phyloP scores from a whole-genome alignment of 108 stramenopile genomes.

The Hondaea fermentalgiana region DNA sequence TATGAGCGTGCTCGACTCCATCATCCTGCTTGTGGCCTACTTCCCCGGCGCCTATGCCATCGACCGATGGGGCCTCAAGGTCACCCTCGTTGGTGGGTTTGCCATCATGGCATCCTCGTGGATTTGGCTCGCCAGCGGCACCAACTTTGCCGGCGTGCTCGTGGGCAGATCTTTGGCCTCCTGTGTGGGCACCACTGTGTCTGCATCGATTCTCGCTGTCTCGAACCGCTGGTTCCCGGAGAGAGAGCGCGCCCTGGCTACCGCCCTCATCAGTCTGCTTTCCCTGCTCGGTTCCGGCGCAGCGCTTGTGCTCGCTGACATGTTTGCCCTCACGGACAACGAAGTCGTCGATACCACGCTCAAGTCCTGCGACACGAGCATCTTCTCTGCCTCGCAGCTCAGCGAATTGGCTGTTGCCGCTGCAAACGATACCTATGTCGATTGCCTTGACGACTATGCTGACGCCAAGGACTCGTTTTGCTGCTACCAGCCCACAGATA shows the following conservation, averaged over 20 bases:
- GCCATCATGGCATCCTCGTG: not conserved
- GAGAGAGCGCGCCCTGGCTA: not conserved
- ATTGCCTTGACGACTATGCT: not conserved
- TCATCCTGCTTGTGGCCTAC: not conserved
- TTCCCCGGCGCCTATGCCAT: not conserved
- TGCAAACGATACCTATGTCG: not conserved
- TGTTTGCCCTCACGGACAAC: not conserved
- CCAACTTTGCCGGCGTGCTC: not conserved
- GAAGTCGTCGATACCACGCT: not conserved
- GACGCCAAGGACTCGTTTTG: not conserved
- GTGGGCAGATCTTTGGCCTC: not conserved
- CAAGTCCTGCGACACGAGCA: not conserved
- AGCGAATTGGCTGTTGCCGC: not conserved
- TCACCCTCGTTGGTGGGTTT: not conserved
- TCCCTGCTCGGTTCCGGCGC: not conserved
- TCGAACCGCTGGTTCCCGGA: constrained; percentile 15
- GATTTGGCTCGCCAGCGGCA: not conserved
- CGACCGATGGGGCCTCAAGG: not conserved
- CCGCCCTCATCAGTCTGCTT: not conserved
- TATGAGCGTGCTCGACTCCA: not conserved
- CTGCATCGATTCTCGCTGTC: not conserved
- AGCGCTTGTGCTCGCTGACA: not conserved
- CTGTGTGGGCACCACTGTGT: not conserved
- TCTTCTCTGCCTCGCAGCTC: not conserved
- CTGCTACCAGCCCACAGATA: not conserved